A percentile compares a stretch with the other conserved stretches of the same genome.
Evolutionary conservation across 1,284 basidiomycete genomes (phyloP).

Genomic region (Boletus semigastroideus): DNA sequence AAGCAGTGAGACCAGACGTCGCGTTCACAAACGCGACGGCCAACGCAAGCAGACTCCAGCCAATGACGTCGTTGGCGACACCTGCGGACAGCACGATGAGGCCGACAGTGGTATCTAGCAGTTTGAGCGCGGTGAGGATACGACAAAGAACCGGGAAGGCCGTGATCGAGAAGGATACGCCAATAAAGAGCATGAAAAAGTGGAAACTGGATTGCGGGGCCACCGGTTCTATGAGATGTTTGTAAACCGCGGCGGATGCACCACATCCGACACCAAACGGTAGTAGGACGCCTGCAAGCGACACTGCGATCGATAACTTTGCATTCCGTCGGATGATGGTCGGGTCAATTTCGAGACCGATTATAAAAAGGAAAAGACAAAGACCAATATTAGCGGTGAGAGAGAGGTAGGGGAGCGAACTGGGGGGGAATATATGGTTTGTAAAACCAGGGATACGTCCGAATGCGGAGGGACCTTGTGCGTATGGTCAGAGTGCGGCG

Average conservation of each 20-base stretch:
- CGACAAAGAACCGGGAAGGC: slow-evolving; percentile 95
- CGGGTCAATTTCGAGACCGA: slow-evolving; percentile 89
- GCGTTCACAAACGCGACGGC: slow-evolving; percentile 91
- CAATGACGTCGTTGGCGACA: slow-evolving; percentile 87
- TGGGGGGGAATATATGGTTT: slow-evolving; percentile 74
- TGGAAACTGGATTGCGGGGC: slow-evolving; percentile 51
- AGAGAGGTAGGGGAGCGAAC: slow-evolving; percentile 76
- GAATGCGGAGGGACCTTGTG: slow-evolving; percentile 71
- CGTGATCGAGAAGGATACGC: slow-evolving; percentile 90
- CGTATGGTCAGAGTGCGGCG: background rate
- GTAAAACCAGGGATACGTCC: slow-evolving; percentile 81
- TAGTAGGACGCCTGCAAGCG: slow-evolving; percentile 68
- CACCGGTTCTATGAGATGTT: slow-evolving; percentile 65
- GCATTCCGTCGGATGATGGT: slow-evolving; percentile 58
- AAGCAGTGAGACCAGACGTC: slow-evolving; percentile 66
- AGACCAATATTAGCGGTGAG: slow-evolving; percentile 93
- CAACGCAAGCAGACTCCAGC: slow-evolving; percentile 77
- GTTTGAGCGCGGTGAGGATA: slow-evolving; percentile 76
- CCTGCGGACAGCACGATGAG: slow-evolving; percentile 92
- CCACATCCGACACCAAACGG: slow-evolving; percentile 88
- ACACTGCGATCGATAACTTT: slow-evolving; percentile 44
- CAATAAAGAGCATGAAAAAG: slow-evolving; percentile 93
- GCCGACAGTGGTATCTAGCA: slow-evolving; percentile 92
- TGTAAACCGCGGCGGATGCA: slow-evolving; percentile 79
- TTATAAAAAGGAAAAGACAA: slow-evolving; percentile 89